Percentiles rank a stretch among this genome's conserved stretches.
Conservation (phyloP, 805 yeast species). For the Barnettozyma sucrosica region DNA sequence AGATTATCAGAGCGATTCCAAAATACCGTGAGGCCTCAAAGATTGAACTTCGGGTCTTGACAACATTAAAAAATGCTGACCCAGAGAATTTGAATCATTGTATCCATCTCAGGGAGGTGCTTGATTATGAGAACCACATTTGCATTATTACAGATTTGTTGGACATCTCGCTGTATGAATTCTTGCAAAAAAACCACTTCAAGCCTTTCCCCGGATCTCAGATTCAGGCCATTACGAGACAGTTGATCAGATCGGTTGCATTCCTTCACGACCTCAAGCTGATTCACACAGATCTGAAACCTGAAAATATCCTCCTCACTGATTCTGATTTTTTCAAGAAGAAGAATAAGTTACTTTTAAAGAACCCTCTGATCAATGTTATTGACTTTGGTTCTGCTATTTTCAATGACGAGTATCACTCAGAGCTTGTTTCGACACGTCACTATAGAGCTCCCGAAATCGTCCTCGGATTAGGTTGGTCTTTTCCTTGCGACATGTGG, state of each 20-base stretch:
- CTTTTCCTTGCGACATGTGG: conserved; percentile 96
- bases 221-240: conserved; percentile 82
- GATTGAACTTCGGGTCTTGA: conserved; percentile 79
- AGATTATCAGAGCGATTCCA: conserved; percentile 85
- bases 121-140: conserved; percentile 89
- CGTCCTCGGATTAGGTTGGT: conserved; percentile 93
- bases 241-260: conserved; percentile 76
- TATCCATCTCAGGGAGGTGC: conserved; percentile 80
- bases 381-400: conserved; percentile 98
- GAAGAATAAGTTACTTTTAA: conserved; percentile 41
- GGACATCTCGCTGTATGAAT: conserved; percentile 84
- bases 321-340: conserved; percentile 20
- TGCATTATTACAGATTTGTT: conserved; percentile 88
- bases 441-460: conserved; percentile 98
- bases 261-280: conserved; percentile 84
- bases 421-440: conserved; percentile 86
- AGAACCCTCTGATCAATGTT: conserved; percentile 76
- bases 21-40: conserved; percentile 94
- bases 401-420: conserved; percentile 90
- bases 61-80: conserved; percentile 65
- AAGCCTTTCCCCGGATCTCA: conserved; percentile 93
- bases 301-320: conserved; percentile 72
- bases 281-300: conserved; percentile 94
- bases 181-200: conserved; percentile 75
- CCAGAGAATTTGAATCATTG: conserved; percentile 65